Evolutionary conservation across 108 stramenopile species (phyloP), one percentile per base, ranked within the genome.

Genomic region (Chaetoceros tenuissimus): DNA sequence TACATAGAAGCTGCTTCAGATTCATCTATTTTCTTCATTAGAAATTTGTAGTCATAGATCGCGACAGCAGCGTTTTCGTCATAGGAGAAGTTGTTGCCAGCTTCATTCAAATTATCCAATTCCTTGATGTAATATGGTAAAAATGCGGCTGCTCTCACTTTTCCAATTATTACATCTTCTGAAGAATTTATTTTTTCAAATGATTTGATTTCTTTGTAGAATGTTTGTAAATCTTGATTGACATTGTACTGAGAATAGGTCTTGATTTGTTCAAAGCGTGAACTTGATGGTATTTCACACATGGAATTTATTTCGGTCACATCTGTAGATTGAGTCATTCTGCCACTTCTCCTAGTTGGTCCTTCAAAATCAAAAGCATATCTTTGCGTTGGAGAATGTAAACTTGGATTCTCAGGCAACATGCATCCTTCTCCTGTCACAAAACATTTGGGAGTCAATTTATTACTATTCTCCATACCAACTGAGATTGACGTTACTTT

Each of bases 381-480:
- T 28, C 70, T 46, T 0, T 64, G 46, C 3, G 65, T 3, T 0
- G 65, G 51, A 7, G 28, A n/a, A 24, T 66, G 64, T 25, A 66
- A 48, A 16, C 30, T 29, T 18, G 70, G 70, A 66, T 63, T 69
- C 28, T 57, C 62, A 19, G 43, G 55, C 19, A 25, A 16, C 17
- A 60, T 48, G 53, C 70, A 71, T 25, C 70, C 65, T 3, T 66
- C 70, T 1, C 70, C 70, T n/a, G 65, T 62, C 8, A 71, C 70
- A 21, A 67, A 51, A 55, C 70, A 71, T 27, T 43, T 47, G 3
- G 70, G 64, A 31, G 64, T 55, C 20, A 71, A 1, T 34, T 19
- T 13, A 25, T 30, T 13, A 8, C 0, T 26, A n/a, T 29, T 59
- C 3, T 59, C 19, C 8, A 24, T 21, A 0, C 34, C 27, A 5